A percentile compares a stretch with the other conserved stretches of the same genome.
These are phyloP conservation scores for Alternaria arbusti DNA, from an alignment of 2,329 filamentous ascomycete genomes.

Conservation along the genomic window DNA sequence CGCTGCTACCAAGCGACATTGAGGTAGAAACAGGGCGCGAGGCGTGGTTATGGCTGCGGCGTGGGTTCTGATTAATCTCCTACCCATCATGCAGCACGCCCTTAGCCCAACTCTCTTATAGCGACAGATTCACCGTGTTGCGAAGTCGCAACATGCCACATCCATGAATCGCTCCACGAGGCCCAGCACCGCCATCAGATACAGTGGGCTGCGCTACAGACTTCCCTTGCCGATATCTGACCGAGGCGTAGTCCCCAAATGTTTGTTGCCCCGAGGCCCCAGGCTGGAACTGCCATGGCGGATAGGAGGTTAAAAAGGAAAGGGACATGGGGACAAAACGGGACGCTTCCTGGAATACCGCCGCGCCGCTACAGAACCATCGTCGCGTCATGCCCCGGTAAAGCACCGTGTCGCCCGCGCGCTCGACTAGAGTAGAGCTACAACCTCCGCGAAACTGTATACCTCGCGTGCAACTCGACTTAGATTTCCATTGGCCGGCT, in stretches of 20 bases:
- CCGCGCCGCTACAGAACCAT: conserved; percentile 2
- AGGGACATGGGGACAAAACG: not conserved
- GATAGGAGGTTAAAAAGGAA: conserved; percentile 5
- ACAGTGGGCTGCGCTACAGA: conserved; percentile 7
- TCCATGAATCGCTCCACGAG: not conserved
- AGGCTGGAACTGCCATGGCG: not conserved
- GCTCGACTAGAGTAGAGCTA: not conserved
- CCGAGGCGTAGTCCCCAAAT: conserved; percentile 11
- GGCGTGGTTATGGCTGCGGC: not conserved
- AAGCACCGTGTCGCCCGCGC: not conserved
- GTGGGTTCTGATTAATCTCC: not conserved
- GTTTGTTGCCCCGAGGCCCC: conserved; percentile 9
- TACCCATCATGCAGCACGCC: not conserved
- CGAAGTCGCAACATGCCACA: not conserved
- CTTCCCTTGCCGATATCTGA: conserved; percentile 3
- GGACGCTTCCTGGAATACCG: not conserved
- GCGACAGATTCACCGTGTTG: not conserved
- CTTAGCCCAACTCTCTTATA: not conserved
- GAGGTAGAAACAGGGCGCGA: not conserved
- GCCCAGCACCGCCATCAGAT: conserved; percentile 1
- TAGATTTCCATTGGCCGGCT: not conserved
- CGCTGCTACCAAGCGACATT: not conserved
- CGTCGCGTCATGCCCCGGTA: conserved; percentile 1
- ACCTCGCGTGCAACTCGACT: not conserved
- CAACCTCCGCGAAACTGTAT: not conserved